Conservation (phyloP, 441 rosid species). For the Metrosideros polymorpha region DNA sequence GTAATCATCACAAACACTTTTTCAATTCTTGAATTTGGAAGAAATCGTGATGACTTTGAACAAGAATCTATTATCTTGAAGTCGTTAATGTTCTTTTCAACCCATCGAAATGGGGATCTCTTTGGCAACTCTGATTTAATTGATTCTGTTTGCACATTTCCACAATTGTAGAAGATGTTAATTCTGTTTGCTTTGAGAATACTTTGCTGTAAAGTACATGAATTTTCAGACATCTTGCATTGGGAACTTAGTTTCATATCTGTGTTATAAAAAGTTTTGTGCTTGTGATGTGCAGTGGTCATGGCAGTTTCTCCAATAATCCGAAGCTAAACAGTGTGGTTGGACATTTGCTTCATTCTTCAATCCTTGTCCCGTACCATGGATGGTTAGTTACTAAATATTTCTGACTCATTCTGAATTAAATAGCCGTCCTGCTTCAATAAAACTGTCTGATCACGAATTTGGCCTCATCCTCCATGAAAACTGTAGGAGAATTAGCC, state of each 20-base stretch:
- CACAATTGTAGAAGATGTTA: background rate
- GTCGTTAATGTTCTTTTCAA: background rate
- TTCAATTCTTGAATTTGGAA: background rate
- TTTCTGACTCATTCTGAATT: background rate
- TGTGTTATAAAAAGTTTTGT: background rate
- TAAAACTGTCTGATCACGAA: background rate
- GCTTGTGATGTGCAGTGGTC: conserved; percentile 42
- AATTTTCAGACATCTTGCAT: background rate
- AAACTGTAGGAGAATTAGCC: conserved; percentile 80
- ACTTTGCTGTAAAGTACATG: background rate
- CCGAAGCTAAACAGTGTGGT: conserved; percentile 52
- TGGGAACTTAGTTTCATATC: background rate
- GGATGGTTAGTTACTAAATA: conserved; percentile 55
- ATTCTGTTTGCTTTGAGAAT: background rate
- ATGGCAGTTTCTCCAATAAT: conserved; percentile 84
- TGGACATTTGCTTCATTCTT: conserved; percentile 81
- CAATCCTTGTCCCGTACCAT: conserved; percentile 88
- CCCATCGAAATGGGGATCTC: background rate
- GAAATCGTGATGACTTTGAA: background rate
- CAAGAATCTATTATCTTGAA: background rate
- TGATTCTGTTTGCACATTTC: background rate
- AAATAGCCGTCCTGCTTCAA: background rate
- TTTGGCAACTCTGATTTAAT: background rate
- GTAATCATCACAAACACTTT: conserved; percentile 20
- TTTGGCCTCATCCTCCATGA: conserved; percentile 3